Base-by-base conservation (phyloP, 1,284 basidiomycete species). In the Termitomyces sp. region DNA sequence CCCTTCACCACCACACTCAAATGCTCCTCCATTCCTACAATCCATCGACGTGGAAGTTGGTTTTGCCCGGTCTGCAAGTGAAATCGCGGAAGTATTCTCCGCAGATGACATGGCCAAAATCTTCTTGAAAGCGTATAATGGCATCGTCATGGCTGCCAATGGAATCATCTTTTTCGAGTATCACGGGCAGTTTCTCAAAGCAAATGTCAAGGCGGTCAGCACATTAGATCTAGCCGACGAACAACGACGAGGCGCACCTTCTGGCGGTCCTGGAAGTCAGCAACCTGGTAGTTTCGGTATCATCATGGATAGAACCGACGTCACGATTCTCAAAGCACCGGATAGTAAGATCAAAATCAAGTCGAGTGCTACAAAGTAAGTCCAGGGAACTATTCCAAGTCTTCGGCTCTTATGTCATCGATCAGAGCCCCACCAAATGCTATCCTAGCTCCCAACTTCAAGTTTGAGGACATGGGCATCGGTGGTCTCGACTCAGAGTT, bases 401-500 rank as follows among this genome's bases (percentile, higher is more conserved):
- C 33, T 1, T 21, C 15, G 40, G 40, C 1, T 38, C 36, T 60
- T 33, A 63, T 45, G 26, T 41, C 34, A 10, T 12, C 4, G 19
- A 40, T 39, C 36, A 93, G 92, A 65, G 84, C 92, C 0, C 86
- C 94, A 3, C 85, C 94, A 12, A 99, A 98, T 68, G 94, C 96
- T 0, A 98, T 99, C 64, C 80, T 99, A 8, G 89, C 94, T 1
- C 94, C 97, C 2, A 98, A 98, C 75, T 99, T 99, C 84, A 98
- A 97, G 72, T 99, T 99, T 63, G 92, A 98, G 68, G 97, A 99
- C 70, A 99, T 99, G 96, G 97, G 97, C 26, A 98, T 99, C 65
- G 97, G 97, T 68, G 97, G 97, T 68, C 79, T 99, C 40, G 97
- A 99, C 70, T 79, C 83, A 7, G 97, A 99, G 68, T 99, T 99